Conservation (phyloP, 352 stramenopile species). For the Pythium folliculosum region DNA sequence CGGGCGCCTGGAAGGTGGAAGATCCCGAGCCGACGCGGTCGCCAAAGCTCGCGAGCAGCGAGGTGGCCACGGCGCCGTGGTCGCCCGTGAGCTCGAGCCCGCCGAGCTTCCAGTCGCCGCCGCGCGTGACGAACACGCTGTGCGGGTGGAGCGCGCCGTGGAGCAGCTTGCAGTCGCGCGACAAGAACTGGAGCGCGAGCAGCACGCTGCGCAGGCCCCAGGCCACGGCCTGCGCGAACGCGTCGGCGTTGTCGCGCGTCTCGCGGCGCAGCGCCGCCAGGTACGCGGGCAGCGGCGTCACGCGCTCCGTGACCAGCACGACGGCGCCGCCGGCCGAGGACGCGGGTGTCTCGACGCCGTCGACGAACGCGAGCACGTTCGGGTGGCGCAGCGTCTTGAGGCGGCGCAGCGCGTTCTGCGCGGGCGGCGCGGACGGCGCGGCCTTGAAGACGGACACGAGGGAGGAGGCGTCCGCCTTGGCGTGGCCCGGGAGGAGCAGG, state of each 20-base stretch:
- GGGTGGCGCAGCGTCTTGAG: constrained; percentile 95
- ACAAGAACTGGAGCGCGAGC: constrained; percentile 93
- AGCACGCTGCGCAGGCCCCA: constrained; percentile 95
- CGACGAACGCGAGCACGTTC: constrained; percentile 91
- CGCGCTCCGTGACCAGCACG: constrained; percentile 94
- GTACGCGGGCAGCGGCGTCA: constrained; percentile 89
- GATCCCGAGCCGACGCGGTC: no score
- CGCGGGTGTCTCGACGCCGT: constrained; percentile 74
- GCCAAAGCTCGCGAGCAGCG: no score
- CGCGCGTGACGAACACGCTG: constrained; percentile 94
- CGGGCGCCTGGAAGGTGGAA: constrained; percentile 51
- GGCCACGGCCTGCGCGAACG: constrained; percentile 85
- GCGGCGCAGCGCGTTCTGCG: constrained; percentile 90
- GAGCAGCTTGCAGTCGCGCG: constrained; percentile 92
- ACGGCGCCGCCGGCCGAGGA: constrained; percentile 89
- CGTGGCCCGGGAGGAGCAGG: constrained; percentile 83
- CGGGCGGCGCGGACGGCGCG: constrained; percentile 73
- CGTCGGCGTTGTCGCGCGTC: constrained; percentile 48
- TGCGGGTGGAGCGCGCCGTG: constrained; percentile 90
- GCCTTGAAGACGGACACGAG: constrained; percentile 94
- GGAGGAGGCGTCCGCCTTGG: constrained; percentile 75
- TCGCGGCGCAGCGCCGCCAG: constrained; percentile 73
- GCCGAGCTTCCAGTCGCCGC: constrained; percentile 95
- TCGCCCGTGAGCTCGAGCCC: constrained; percentile 92
- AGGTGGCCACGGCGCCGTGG: constrained; percentile 31